Evolutionary conservation across 495 filamentous ascomycete species (phyloP).

Genomic region (Lasiosphaeriaceae sp.): DNA sequence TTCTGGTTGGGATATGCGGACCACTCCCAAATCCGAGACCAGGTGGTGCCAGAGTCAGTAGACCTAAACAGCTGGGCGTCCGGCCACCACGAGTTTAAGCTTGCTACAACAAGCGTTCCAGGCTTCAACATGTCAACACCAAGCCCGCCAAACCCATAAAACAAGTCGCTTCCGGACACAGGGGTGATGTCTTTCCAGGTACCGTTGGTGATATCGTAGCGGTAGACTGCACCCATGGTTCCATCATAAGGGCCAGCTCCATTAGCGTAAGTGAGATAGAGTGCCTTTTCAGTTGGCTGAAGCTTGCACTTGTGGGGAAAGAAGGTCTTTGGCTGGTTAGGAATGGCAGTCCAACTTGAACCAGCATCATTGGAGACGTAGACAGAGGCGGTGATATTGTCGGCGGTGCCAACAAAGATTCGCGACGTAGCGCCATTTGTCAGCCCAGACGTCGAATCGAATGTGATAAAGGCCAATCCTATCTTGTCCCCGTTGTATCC

Average conservation of each 20-base stretch:
- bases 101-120: conserved; percentile 52
- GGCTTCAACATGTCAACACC: conserved; percentile 52
- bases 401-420: conserved; percentile 56
- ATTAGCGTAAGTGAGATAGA: conserved; percentile 55
- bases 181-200: conserved; percentile 56
- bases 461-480: conserved; percentile 54
- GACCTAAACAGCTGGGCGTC: conserved; percentile 54
- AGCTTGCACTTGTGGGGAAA: conserved; percentile 55
- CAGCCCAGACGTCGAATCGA: conserved; percentile 48
- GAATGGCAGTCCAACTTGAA: conserved; percentile 45
- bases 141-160: conserved; percentile 55
- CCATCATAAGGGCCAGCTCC: conserved; percentile 56
- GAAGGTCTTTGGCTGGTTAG: conserved; percentile 46
- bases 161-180: conserved; percentile 35
- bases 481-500: conserved; percentile 47
- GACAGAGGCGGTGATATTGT: conserved; percentile 48
- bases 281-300: conserved; percentile 48
- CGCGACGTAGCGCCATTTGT: conserved; percentile 48
- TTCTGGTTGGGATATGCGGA: conserved; percentile 42
- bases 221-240: conserved; percentile 46
- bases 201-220: conserved; percentile 45
- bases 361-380: conserved; percentile 54
- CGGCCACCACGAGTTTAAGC: conserved; percentile 57
- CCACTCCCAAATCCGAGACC: conserved; percentile 53
- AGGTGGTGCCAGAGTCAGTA: conserved; percentile 50